Evolutionary conservation across 352 stramenopile species (phyloP).

Genomic region (Pythium scleroteichum): DNA sequence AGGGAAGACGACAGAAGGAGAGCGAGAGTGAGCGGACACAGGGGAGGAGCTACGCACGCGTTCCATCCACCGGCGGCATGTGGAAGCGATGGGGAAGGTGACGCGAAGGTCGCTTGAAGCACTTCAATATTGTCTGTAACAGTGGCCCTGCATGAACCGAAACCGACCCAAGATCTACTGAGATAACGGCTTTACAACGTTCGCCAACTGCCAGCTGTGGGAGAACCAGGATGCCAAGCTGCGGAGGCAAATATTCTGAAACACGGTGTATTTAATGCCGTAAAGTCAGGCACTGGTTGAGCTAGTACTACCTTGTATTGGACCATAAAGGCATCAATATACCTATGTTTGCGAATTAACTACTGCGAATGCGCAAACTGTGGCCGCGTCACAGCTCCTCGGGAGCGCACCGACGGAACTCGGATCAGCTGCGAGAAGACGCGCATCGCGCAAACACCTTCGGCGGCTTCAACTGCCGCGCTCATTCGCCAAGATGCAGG

Average conservation of each 20-base stretch:
- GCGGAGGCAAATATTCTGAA: not conserved
- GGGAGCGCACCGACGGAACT: slow-evolving; percentile 23
- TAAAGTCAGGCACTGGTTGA: too few species aligned
- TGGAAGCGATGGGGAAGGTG: too few species aligned
- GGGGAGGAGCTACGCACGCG: not conserved
- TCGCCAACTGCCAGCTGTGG: not conserved
- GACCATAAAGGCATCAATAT: too few species aligned
- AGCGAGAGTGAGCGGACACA: not conserved
- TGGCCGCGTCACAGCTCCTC: slow-evolving; percentile 9
- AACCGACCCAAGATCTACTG: slow-evolving; percentile 10
- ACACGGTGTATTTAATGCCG: slow-evolving; percentile 7
- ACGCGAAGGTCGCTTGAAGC: slow-evolving; percentile 37
- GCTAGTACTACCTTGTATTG: too few species aligned
- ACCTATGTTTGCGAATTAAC: not conserved
- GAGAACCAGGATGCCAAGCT: not conserved
- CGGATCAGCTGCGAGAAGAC: slow-evolving; percentile 12
- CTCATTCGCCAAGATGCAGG: slow-evolving; percentile 32
- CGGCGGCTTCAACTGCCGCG: not conserved
- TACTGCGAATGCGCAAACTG: slow-evolving; percentile 26
- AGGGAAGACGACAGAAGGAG: not conserved
- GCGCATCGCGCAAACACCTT: slow-evolving; percentile 26
- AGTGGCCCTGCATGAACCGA: too few species aligned
- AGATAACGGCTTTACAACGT: slow-evolving; percentile 16
- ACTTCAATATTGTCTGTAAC: slow-evolving; percentile 26
- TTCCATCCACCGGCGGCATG: too few species aligned